Base-by-base conservation (phyloP, 306 rosid species). In the Inga laurina region DNA sequence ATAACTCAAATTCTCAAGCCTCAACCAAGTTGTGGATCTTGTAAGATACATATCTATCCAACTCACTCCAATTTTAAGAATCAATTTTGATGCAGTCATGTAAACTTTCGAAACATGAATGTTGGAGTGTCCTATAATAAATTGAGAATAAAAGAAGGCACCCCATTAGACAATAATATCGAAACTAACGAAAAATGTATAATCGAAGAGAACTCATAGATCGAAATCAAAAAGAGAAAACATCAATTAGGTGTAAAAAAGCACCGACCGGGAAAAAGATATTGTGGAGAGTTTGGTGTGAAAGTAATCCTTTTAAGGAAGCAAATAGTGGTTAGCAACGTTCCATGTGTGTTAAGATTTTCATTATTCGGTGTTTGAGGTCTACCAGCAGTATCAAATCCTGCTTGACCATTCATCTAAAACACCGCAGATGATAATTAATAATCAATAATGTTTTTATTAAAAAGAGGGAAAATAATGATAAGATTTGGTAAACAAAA, bases 221-320 rank as follows among this genome's bases (percentile, higher is more conserved):
- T 48, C 14, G 18, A 48, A 48, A 48, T 48, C 13, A 49, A 49
- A 49, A 16, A 18, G 3, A 18, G 6, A 49, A 16, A 15, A 3
- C 57, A 52, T 6, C 9, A 13, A 45, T 70, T 77, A 46, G 66
- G 10, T 54, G 44, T 15, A 37, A 57, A 51, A 39, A 84, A 61
- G 79, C 84, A 86, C 91, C 90, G 90, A 91, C 90, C 82, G 82
- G 62, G 72, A 0, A 16, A 22, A 5, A 64, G 39, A 87, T 85
- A 14, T 21, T 56, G 6, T 49, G 15, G 0, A 71, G 64, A 82
- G 90, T 78, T 88, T 81, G 91, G 93, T 90, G 77, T 85, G 66
- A 85, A 84, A 35, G 79, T 75, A 79, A 78, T 49, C 73, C 86
- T 82, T 49, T 89, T 90, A 91, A 92, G 91, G 97, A 92, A 94